A percentile compares a stretch with the other conserved stretches of the same genome.
These are phyloP conservation scores for Sphaerulina vaccinii DNA, from an alignment of 2,329 filamentous ascomycete species.

Conservation along the genomic window DNA sequence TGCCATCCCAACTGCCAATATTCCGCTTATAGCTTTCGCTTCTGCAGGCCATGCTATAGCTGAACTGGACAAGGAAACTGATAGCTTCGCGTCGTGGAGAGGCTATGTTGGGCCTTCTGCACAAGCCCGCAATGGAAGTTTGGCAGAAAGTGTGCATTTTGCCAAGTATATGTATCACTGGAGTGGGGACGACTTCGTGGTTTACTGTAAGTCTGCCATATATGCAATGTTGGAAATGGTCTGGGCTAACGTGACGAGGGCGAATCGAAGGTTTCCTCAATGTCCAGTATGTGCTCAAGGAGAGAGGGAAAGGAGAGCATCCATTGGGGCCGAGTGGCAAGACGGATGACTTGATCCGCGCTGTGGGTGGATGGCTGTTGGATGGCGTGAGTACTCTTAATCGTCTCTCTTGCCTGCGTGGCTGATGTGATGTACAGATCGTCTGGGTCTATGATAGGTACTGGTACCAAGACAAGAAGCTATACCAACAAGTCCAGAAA, in stretches of 20 bases:
- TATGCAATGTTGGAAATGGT: too few species aligned
- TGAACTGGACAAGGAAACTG: slow-evolving; percentile 40
- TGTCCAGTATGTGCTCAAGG: slow-evolving; percentile 45
- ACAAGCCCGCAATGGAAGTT: slow-evolving; percentile 32
- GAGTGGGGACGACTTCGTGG: slow-evolving; percentile 41
- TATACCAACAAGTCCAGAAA: slow-evolving; percentile 44
- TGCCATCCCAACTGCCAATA: slow-evolving; percentile 38
- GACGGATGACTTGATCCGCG: slow-evolving; percentile 41
- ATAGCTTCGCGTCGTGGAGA: slow-evolving; percentile 41
- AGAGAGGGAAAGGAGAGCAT: slow-evolving; percentile 37
- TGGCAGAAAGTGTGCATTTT: slow-evolving; percentile 43
- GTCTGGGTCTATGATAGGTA: slow-evolving; percentile 47
- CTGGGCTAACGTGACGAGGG: too few species aligned
- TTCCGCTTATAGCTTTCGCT: slow-evolving; percentile 44
- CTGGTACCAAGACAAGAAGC: slow-evolving; percentile 42
- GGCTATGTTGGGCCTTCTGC: slow-evolving; percentile 38
- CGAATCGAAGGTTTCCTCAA: too few species aligned
- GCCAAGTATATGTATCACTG: slow-evolving; percentile 43
- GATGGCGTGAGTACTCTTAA: slow-evolving; percentile 9
- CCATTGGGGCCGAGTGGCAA: slow-evolving; percentile 36
- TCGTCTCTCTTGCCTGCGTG: slow-evolving; percentile 33
- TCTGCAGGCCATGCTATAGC: slow-evolving; percentile 42
- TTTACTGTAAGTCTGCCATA: too few species aligned
- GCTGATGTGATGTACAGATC: slow-evolving; percentile 27
- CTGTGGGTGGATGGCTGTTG: slow-evolving; percentile 33